Percentiles rank a stretch among this genome's conserved stretches.
phyloP scores from a whole-genome alignment of 345 rosid species.

The Hevea brasiliensis region DNA sequence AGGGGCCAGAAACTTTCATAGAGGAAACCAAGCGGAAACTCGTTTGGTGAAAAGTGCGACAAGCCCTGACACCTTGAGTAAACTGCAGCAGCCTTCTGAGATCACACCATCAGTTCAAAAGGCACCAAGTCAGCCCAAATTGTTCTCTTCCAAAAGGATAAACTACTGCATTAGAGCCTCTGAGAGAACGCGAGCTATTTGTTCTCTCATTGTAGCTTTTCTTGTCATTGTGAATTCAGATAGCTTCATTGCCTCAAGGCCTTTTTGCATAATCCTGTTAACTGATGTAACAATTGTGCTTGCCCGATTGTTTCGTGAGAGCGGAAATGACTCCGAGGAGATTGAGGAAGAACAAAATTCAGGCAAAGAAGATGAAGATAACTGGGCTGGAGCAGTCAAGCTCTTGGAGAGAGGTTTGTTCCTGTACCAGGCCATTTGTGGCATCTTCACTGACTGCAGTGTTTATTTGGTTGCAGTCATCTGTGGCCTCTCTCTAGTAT shows the following conservation, averaged over 20 bases:
- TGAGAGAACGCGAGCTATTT: constrained; percentile 50
- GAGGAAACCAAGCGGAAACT: constrained; percentile 4
- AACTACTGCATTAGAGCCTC: constrained; percentile 56
- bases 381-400: constrained; percentile 59
- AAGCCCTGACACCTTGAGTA: background rate
- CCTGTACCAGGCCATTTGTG: constrained; percentile 55
- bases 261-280: constrained; percentile 60
- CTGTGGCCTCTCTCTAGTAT: constrained; percentile 45
- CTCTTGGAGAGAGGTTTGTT: constrained; percentile 76
- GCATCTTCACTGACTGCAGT: constrained; percentile 69
- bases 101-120: constrained; percentile 10
- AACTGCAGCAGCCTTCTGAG: background rate
- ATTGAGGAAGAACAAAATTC: constrained; percentile 30
- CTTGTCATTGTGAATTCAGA: constrained; percentile 44
- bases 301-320: constrained; percentile 35
- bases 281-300: constrained; percentile 56
- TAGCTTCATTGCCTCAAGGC: constrained; percentile 49
- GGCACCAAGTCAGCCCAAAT: background rate
- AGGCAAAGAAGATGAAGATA: constrained; percentile 29
- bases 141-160: constrained; percentile 57
- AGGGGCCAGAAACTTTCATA: background rate
- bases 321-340: constrained; percentile 28
- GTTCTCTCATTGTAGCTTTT: constrained; percentile 54
- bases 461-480: constrained; percentile 60
- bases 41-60: background rate